A percentile compares a stretch with the other conserved stretches of the same genome.
phyloP scores from a whole-genome alignment of 306 rosid genomes.

The Fagus crenata region DNA sequence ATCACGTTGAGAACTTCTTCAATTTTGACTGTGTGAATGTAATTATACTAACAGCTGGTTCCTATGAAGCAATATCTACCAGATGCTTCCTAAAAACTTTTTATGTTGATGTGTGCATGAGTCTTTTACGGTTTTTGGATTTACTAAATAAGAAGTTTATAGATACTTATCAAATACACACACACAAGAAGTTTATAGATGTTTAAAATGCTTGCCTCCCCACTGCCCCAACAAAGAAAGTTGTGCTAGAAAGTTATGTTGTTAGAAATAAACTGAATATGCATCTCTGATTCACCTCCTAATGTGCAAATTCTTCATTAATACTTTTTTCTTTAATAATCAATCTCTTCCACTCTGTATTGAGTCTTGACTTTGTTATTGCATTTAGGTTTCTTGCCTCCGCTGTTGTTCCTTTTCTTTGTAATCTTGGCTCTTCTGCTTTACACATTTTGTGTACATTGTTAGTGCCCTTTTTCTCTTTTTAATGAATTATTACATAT shows the following conservation, averaged over 20 bases:
- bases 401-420: background rate
- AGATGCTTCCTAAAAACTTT: background rate
- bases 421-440: too few species aligned
- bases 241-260: too few species aligned
- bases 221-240: too few species aligned
- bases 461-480: too few species aligned
- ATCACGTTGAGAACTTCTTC: background rate
- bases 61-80: background rate
- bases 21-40: constrained; percentile 2
- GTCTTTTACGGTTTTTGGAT: background rate
- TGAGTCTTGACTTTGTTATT: background rate
- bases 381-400: background rate
- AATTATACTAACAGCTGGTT: background rate
- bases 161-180: too few species aligned
- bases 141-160: background rate
- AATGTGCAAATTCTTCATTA: background rate
- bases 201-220: too few species aligned
- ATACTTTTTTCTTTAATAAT: background rate
- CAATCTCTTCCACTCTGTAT: background rate
- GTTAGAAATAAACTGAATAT: background rate
- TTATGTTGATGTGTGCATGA: background rate
- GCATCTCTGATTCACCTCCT: background rate
- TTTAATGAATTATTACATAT: too few species aligned
- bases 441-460: too few species aligned
- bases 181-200: too few species aligned